These are phyloP conservation scores for Obelidium mucronatum DNA, from an alignment of 192 early-diverging fungal genomes.

Conservation along the genomic window DNA sequence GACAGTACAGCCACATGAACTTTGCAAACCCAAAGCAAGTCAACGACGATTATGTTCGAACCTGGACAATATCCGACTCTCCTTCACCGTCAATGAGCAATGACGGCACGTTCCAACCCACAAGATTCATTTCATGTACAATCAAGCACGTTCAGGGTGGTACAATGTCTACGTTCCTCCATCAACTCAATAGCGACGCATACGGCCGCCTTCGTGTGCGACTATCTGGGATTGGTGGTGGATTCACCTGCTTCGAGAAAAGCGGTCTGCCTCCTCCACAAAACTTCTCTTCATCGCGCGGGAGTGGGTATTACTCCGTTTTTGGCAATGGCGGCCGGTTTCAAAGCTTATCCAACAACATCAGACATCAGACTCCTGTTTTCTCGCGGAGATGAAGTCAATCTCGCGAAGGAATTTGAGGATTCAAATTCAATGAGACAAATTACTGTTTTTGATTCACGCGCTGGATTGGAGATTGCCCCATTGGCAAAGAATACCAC, in stretches of 20 bases:
- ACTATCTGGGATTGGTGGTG: neutral
- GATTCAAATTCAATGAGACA: neutral
- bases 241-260: neutral
- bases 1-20: slow-evolving; percentile 38
- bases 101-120: neutral
- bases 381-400: neutral
- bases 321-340: slow-evolving; percentile 6
- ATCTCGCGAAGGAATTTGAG: neutral
- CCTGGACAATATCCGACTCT: slow-evolving; percentile 35
- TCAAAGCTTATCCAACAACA: neutral
- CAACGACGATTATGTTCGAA: slow-evolving; percentile 39
- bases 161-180: slow-evolving; percentile 13
- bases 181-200: neutral
- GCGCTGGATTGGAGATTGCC: neutral
- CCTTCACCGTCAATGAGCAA: neutral
- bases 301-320: slow-evolving; percentile 43
- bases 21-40: slow-evolving; percentile 23
- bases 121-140: slow-evolving; percentile 2
- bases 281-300: slow-evolving; percentile 35
- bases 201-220: neutral
- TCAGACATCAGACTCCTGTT: neutral
- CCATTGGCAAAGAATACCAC: neutral
- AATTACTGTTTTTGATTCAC: slow-evolving; percentile 15
- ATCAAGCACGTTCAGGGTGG: slow-evolving; percentile 15
- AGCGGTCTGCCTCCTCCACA: neutral